phyloP scores from a whole-genome alignment of 2,329 filamentous ascomycete genomes.

The Aspergillus vadensis region DNA sequence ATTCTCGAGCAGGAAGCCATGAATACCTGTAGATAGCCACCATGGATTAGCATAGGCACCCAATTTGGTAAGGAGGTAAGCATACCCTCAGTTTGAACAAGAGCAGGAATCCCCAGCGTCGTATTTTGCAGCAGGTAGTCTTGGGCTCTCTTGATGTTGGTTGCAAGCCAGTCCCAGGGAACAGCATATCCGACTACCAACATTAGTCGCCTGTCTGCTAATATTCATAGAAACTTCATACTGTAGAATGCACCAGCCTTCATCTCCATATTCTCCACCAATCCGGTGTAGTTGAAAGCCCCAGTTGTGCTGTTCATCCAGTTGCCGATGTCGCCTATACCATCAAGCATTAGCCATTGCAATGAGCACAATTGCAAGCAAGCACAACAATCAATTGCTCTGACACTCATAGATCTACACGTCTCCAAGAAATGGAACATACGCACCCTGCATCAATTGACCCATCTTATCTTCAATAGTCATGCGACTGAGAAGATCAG shows the following conservation, averaged over 20 bases:
- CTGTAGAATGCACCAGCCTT: slow-evolving; percentile 69
- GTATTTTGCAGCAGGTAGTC: slow-evolving; percentile 70
- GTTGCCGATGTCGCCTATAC: slow-evolving; percentile 65
- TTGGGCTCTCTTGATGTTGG: slow-evolving; percentile 65
- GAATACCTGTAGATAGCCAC: slow-evolving; percentile 50
- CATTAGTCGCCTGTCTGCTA: background rate
- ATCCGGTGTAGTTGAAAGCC: slow-evolving; percentile 66
- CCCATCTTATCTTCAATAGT: slow-evolving; percentile 72
- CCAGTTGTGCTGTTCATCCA: slow-evolving; percentile 71
- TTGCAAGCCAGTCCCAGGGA: slow-evolving; percentile 62
- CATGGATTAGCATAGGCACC: background rate
- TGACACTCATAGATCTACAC: too few relatives aligned
- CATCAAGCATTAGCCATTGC: background rate
- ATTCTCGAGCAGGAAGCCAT: slow-evolving; percentile 70
- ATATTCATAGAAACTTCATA: slow-evolving; percentile 14
- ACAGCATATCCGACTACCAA: slow-evolving; percentile 64
- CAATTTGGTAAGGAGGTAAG: background rate
- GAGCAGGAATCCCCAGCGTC: slow-evolving; percentile 68
- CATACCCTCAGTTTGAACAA: slow-evolving; percentile 69
- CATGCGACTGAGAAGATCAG: slow-evolving; percentile 71
- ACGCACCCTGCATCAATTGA: slow-evolving; percentile 62
- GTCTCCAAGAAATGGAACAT: too few relatives aligned
- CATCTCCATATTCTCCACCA: slow-evolving; percentile 66
- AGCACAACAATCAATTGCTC: background rate
- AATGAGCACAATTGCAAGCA: background rate